Evolutionary conservation across 2,329 filamentous ascomycete genomes (phyloP).

Genomic region (Ophiostoma tasmaniense): DNA sequence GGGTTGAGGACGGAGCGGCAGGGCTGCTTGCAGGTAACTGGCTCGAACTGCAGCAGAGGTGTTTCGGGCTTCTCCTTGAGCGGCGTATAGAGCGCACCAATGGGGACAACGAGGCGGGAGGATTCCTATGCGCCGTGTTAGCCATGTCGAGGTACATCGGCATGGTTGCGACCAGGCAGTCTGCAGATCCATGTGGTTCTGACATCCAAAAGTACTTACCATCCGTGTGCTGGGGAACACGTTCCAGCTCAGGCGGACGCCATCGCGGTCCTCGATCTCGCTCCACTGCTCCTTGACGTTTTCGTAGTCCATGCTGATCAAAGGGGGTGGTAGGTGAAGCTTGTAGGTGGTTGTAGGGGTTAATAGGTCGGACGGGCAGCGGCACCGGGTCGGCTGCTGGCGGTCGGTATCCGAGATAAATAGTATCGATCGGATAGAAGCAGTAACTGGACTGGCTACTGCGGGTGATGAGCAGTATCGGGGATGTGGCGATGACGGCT

Average conservation of each 20-base stretch:
- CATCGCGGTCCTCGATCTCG: slow-evolving; percentile 93
- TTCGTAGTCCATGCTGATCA: slow-evolving; percentile 72
- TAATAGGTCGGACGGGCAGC: neutral
- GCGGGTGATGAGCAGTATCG: neutral
- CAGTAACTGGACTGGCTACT: neutral
- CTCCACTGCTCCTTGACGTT: slow-evolving; percentile 91
- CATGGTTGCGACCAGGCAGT: neutral
- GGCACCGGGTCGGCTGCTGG: neutral
- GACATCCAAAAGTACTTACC: slow-evolving; percentile 43
- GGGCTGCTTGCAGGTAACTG: slow-evolving; percentile 91
- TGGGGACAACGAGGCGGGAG: slow-evolving; percentile 87
- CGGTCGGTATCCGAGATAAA: neutral
- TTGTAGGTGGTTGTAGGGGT: neutral
- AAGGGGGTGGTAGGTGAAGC: neutral
- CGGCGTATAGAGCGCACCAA: slow-evolving; percentile 90
- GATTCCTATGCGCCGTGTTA: slow-evolving; percentile 57
- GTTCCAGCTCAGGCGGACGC: slow-evolving; percentile 94
- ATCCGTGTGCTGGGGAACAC: slow-evolving; percentile 97
- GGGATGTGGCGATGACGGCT: neutral
- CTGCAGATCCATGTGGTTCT: neutral
- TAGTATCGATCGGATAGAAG: neutral
- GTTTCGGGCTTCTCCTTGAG: slow-evolving; percentile 90
- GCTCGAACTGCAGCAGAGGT: slow-evolving; percentile 87
- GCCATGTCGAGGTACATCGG: neutral
- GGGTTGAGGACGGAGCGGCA: slow-evolving; percentile 95